Evolutionary conservation across 306 rosid species (phyloP), one percentile per base, ranked within the genome.

Genomic region (Rosa persica): DNA sequence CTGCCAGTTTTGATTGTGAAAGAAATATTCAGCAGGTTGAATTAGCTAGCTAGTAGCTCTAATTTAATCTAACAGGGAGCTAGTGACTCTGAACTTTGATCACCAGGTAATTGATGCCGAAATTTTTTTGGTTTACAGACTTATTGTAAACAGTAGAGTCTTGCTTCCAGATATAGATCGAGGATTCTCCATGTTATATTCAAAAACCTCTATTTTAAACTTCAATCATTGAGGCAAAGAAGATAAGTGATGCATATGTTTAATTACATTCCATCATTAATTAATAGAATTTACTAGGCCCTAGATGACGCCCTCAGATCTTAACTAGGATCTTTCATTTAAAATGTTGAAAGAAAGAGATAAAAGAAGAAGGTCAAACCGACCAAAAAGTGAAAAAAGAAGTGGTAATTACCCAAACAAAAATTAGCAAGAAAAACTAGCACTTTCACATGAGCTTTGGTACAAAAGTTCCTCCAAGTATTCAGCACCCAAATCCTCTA

Each of bases 381-480:
- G 17, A 20, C 43, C 43, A 64, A 36, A 79, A 79, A 20, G 25
- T 9, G 4, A 52, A 44, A 27, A 8, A n/a, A 52, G 12, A 38
- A 40, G 43, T 36, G 25, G 47, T n/a, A 4, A 39, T n/a, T 27
- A 77, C 43, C 34, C n/a, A n/a, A 70, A 22, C 5, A 9, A 72
- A 25, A 27, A n/a, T n/a, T 8, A 54, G 15, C 10, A 20, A 13
- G 62, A 23, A 0, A 39, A 43, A 80, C 47, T 64, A 61, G 10
- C 12, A 36, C 76, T 72, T 11, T 54, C 76, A 47, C 77, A 75
- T 22, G 79, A 57, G 60, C 80, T 79, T 39, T 52, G 48, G 65
- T 77, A 81, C 80, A 91, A 73, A 68, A 93, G 97, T 54, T 93
- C 88, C 7, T 93, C 98, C 23, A 93, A 78, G 83, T 85, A 93